Evolutionary conservation across 2,329 filamentous ascomycete genomes (phyloP).

Genomic region (Polytolypa hystricis): DNA sequence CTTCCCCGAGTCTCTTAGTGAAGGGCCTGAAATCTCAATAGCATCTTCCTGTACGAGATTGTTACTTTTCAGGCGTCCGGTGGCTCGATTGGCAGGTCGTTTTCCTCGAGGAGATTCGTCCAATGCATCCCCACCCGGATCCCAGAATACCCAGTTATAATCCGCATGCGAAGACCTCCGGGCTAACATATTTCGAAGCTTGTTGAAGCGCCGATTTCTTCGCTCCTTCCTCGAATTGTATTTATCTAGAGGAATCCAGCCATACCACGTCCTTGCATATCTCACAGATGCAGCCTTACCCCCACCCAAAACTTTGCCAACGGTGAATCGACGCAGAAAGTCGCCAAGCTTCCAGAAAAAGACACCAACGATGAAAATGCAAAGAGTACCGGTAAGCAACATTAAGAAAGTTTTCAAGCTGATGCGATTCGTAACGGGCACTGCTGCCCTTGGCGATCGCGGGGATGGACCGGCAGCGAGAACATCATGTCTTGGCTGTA

Average conservation of each 20-base stretch:
- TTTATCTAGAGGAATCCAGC: constrained; percentile 26
- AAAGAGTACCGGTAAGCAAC: constrained; percentile 26
- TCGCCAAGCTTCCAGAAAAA: constrained; percentile 29
- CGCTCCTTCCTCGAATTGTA: constrained; percentile 21
- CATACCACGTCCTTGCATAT: constrained; percentile 33
- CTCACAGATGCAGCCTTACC: constrained; percentile 22
- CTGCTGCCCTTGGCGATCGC: constrained; percentile 14
- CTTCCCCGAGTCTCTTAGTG: background rate
- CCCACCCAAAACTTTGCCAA: constrained; percentile 21
- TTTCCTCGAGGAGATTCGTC: constrained; percentile 12
- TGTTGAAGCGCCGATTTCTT: constrained; percentile 13
- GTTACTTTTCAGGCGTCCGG: constrained; percentile 19
- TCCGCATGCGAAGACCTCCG: constrained; percentile 27
- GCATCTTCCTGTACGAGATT: constrained; percentile 15
- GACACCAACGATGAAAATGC: constrained; percentile 28
- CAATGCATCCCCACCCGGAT: constrained; percentile 19
- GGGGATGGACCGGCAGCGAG: constrained; percentile 16
- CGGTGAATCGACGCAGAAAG: constrained; percentile 26
- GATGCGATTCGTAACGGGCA: constrained; percentile 18
- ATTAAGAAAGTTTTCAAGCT: constrained; percentile 21
- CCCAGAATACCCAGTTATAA: constrained; percentile 33
- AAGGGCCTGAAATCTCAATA: constrained; percentile 18
- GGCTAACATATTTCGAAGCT: constrained; percentile 17
- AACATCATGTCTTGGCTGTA: constrained; percentile 6
- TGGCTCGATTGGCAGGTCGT: constrained; percentile 16